phyloP scores from a whole-genome alignment of 202 grass and related monocot genomes.

The Schoenoplectus triqueter region DNA sequence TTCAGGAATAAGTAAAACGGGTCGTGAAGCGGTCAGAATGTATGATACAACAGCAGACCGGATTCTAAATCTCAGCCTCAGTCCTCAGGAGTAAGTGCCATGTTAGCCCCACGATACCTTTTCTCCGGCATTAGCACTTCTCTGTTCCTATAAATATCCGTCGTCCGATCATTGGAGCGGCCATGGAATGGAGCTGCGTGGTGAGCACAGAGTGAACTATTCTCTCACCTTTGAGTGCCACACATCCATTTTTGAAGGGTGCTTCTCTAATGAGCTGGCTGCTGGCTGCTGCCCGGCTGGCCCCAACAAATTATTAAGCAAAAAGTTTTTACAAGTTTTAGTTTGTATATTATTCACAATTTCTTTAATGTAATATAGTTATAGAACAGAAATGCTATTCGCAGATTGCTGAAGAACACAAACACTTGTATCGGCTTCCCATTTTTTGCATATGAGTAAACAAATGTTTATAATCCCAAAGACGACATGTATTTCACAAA shows the following conservation, averaged over 20 bases:
- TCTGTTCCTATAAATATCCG: neutral
- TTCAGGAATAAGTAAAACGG: too few relatives aligned
- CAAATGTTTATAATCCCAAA: too few relatives aligned
- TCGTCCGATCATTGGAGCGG: too few relatives aligned
- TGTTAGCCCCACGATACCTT: neutral
- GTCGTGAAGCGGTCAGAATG: neutral
- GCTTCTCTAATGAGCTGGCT: neutral
- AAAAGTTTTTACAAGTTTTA: neutral
- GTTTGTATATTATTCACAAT: too few relatives aligned
- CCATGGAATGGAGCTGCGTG: constrained; percentile 28
- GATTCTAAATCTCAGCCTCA: neutral
- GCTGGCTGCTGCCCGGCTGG: too few relatives aligned
- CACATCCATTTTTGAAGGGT: constrained; percentile 53
- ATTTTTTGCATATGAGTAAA: too few relatives aligned
- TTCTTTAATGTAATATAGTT: too few relatives aligned
- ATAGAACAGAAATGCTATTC: too few relatives aligned
- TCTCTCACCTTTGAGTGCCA: constrained; percentile 60
- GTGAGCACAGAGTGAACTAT: constrained; percentile 77
- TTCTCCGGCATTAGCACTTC: neutral
- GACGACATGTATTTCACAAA: too few relatives aligned
- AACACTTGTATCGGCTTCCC: too few relatives aligned
- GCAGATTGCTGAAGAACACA: too few relatives aligned
- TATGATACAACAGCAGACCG: neutral
- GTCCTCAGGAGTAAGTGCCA: neutral
- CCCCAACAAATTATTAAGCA: neutral